These are phyloP conservation scores for Corylus americana DNA, from an alignment of 306 rosid genomes.

Conservation along the genomic window DNA sequence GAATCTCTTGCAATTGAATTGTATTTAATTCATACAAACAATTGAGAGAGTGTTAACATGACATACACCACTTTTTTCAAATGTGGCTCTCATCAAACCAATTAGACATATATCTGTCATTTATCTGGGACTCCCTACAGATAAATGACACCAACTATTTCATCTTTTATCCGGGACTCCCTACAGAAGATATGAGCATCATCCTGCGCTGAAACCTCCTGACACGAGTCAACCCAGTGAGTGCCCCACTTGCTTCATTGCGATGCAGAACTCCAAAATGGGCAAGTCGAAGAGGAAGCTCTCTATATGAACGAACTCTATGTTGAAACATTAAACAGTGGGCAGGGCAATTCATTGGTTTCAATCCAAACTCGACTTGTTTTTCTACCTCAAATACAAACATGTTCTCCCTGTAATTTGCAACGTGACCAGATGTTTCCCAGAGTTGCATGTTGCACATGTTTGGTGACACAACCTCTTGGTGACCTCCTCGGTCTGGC, in stretches of 20 bases:
- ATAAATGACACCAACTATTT: constrained; percentile 60
- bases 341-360: constrained; percentile 99
- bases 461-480: constrained; percentile 86
- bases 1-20: too few species aligned
- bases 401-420: constrained; percentile 89
- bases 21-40: too few species aligned
- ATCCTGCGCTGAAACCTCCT: constrained; percentile 99
- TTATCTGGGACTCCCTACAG: constrained; percentile 92
- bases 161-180: constrained; percentile 94
- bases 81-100: background rate
- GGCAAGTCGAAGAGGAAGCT: constrained; percentile 95
- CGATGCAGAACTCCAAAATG: constrained; percentile 98
- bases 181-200: constrained; percentile 96
- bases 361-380: constrained; percentile 86
- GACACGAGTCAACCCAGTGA: constrained; percentile 94
- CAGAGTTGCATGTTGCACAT: constrained; percentile 92
- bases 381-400: constrained; percentile 92
- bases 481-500: too few species aligned
- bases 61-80: too few species aligned
- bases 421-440: constrained; percentile 97
- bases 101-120: constrained; percentile 52
- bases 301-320: constrained; percentile 92
- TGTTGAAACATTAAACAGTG: constrained; percentile 96
- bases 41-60: too few species aligned
- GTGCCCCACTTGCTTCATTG: constrained; percentile 98